Conservation (phyloP, 2,329 filamentous ascomycete species). For the Neonectria hederae region DNA sequence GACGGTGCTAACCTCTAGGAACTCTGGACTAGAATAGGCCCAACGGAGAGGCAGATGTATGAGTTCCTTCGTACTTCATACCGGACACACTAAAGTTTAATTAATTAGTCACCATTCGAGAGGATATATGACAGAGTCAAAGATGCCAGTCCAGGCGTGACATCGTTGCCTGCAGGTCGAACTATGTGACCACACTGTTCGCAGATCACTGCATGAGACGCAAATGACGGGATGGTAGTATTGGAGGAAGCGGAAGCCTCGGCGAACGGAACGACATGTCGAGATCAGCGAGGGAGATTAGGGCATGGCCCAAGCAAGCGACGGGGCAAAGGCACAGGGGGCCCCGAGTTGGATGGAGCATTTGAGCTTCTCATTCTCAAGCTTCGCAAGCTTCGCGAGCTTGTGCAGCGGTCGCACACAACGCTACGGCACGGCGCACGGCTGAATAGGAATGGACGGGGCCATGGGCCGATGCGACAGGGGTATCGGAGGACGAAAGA, state of each 20-base stretch:
- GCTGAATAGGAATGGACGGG: conserved; percentile 14
- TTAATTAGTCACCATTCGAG: conserved; percentile 4
- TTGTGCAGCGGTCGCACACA: conserved; percentile 1
- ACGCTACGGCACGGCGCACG: conserved; percentile 17
- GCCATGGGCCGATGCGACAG: conserved; percentile 25
- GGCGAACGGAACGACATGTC: conserved; percentile 25
- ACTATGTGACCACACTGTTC: conserved; percentile 25
- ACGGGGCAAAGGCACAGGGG: not conserved
- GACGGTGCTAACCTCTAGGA: conserved; percentile 2
- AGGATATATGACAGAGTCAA: conserved; percentile 6
- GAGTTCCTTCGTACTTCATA: conserved; percentile 1
- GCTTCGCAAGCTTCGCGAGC: conserved; percentile 8
- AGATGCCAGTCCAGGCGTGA: conserved; percentile 12
- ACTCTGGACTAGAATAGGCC: conserved; percentile 4
- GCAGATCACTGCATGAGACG: conserved; percentile 22
- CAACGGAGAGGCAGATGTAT: conserved; percentile 5
- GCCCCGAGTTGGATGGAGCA: conserved; percentile 7
- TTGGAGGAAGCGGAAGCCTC: conserved; percentile 25
- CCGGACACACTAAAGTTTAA: not conserved
- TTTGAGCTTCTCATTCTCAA: conserved; percentile 20
- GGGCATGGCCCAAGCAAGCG: conserved; percentile 13
- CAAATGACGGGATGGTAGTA: not conserved
- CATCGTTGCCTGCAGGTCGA: conserved; percentile 16
- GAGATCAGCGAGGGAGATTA: conserved; percentile 27
- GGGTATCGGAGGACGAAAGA: conserved; percentile 25